Evolutionary conservation across 177 flowering plant genomes (phyloP).

Genomic region (Vitis hybrid): DNA sequence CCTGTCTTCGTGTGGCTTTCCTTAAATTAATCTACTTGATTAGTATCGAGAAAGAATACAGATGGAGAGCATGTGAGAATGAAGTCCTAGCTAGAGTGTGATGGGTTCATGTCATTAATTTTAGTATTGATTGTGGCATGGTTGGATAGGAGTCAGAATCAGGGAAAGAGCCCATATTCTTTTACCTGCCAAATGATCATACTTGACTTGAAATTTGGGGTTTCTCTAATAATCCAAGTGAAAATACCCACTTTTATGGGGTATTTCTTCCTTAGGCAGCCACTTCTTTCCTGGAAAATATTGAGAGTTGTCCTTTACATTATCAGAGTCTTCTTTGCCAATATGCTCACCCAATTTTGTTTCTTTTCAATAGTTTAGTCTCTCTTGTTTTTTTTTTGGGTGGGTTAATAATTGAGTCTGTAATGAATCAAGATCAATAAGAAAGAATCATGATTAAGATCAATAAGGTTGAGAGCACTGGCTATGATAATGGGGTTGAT

Average conservation of each 20-base stretch:
- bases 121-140: neutral
- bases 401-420: constrained; percentile 14
- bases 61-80: constrained; percentile 24
- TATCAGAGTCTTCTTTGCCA: constrained; percentile 8
- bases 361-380: neutral
- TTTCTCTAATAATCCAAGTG: constrained; percentile 5
- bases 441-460: constrained; percentile 24
- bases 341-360: neutral
- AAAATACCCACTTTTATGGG: constrained; percentile 12
- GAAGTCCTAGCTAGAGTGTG: constrained; percentile 6
- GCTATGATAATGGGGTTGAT: constrained; percentile 29
- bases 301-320: neutral
- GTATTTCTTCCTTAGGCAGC: neutral
- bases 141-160: no score
- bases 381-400: neutral
- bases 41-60: constrained; percentile 10
- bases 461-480: constrained; percentile 15
- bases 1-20: constrained; percentile 12
- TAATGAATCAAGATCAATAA: constrained; percentile 13
- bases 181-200: no score
- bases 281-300: neutral
- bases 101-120: neutral
- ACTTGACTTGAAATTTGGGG: neutral
- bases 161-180: no score
- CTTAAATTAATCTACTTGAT: constrained; percentile 12